These are phyloP conservation scores for Cicer arietinum DNA, from an alignment of 306 rosid species.

Conservation along the genomic window DNA sequence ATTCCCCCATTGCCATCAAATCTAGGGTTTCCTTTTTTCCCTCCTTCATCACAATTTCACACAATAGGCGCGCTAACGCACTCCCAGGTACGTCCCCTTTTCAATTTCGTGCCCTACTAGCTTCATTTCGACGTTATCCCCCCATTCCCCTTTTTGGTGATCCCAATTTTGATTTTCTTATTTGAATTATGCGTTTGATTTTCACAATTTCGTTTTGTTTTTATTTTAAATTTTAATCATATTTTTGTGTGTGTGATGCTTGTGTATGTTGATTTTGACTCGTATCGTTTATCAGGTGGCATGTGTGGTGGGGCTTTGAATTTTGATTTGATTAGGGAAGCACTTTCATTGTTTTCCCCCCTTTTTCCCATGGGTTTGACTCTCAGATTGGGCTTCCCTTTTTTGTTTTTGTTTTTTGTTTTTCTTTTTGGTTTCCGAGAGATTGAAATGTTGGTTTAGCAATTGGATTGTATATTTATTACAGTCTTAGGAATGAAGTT, in stretches of 20 bases:
- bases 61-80: neutral
- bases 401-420: conserved; percentile 55
- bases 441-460: conserved; percentile 58
- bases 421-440: conserved; percentile 56
- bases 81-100: conserved; percentile 59
- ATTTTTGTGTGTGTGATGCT: neutral
- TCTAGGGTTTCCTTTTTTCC: conserved; percentile 48
- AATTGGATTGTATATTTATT: conserved; percentile 36
- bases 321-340: conserved; percentile 61
- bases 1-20: conserved; percentile 38
- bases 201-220: neutral
- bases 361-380: conserved; percentile 40
- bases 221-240: neutral
- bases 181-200: conserved; percentile 33
- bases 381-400: conserved; percentile 53
- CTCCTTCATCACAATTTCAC: conserved; percentile 1
- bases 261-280: conserved; percentile 48
- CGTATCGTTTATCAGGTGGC: conserved; percentile 58
- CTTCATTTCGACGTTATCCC: conserved; percentile 43
- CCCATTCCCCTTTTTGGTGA: conserved; percentile 22
- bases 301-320: conserved; percentile 52
- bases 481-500: conserved; percentile 50
- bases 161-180: conserved; percentile 44
- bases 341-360: conserved; percentile 18
- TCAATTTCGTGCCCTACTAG: conserved; percentile 37